Conservation (phyloP, 2,329 filamentous ascomycete genomes). For the Beauveria pseudobassiana region DNA sequence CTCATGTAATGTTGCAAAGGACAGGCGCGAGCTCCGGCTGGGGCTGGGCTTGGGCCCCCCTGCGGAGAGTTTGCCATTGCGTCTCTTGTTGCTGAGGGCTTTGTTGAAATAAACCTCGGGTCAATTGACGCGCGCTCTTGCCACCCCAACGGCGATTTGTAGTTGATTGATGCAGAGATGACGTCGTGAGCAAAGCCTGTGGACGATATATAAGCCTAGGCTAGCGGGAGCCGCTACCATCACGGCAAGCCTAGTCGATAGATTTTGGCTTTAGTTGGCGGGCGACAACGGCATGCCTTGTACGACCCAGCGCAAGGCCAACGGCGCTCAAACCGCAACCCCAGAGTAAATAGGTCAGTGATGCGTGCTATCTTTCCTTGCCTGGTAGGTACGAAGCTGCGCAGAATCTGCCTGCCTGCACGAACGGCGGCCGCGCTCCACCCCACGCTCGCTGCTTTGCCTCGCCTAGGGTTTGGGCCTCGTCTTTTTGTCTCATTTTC, state of each 20-base stretch:
- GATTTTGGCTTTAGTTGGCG: conserved; percentile 3
- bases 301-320: not conserved
- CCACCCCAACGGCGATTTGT: not conserved
- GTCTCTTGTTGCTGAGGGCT: not conserved
- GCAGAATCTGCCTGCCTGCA: not conserved
- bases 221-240: conserved; percentile 1
- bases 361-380: not conserved
- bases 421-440: not conserved
- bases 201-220: not conserved
- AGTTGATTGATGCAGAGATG: not conserved
- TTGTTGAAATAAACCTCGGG: not conserved
- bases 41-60: not conserved
- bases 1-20: conserved; percentile 1
- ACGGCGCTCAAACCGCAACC: not conserved
- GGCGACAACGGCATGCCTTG: not conserved
- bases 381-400: too few species aligned
- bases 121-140: not conserved
- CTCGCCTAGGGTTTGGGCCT: not conserved
- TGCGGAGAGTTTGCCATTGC: not conserved
- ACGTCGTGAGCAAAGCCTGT: not conserved
- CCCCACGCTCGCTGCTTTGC: not conserved
- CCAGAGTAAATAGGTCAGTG: not conserved
- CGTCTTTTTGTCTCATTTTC: not conserved
- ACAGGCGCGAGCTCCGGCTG: not conserved
- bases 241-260: not conserved